Percentiles rank a stretch among this genome's conserved stretches.
Evolutionary conservation across 768 basidiomycete species (phyloP).

Genomic region (Hortiboletus flavorubellus): DNA sequence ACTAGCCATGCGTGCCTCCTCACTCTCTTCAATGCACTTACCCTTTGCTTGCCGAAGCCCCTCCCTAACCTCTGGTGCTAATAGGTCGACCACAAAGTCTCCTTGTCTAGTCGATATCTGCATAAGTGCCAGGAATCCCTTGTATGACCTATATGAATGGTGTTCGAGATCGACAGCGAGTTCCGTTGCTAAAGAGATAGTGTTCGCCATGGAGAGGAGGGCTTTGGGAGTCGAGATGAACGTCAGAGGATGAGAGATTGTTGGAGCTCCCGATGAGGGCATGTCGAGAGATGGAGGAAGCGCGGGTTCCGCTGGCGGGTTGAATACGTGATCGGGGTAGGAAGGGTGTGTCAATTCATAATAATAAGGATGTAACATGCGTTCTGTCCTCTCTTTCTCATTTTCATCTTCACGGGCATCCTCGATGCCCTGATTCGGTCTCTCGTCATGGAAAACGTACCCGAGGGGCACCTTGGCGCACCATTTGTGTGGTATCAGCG

Average conservation of each 20-base stretch:
- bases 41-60: conserved; percentile 66
- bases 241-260: conserved; percentile 43
- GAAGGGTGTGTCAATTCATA: conserved; percentile 76
- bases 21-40: conserved; percentile 8
- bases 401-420: conserved; percentile 12
- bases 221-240: conserved; percentile 62
- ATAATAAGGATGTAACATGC: conserved; percentile 70
- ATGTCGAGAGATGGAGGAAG: conserved; percentile 58
- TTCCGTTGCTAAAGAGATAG: conserved; percentile 64
- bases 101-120: conserved; percentile 80
- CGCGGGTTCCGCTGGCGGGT: conserved; percentile 44
- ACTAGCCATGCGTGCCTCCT: conserved; percentile 16
- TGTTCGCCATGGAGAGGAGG: conserved; percentile 61
- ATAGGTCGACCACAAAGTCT: conserved; percentile 86
- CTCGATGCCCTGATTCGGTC: conserved; percentile 19
- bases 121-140: conserved; percentile 91
- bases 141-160: conserved; percentile 81
- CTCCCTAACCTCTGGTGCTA: conserved; percentile 59
- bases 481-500: conserved; percentile 64
- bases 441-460: conserved; percentile 42
- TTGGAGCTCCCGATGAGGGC: conserved; percentile 28
- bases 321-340: conserved; percentile 70
- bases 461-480: conserved; percentile 84
- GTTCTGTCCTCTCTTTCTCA: conserved; percentile 22
- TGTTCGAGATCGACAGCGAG: conserved; percentile 95